Evolutionary conservation across 139 green algal genomes (phyloP).

Genomic region (Chlamydomonas schloesseri): DNA sequence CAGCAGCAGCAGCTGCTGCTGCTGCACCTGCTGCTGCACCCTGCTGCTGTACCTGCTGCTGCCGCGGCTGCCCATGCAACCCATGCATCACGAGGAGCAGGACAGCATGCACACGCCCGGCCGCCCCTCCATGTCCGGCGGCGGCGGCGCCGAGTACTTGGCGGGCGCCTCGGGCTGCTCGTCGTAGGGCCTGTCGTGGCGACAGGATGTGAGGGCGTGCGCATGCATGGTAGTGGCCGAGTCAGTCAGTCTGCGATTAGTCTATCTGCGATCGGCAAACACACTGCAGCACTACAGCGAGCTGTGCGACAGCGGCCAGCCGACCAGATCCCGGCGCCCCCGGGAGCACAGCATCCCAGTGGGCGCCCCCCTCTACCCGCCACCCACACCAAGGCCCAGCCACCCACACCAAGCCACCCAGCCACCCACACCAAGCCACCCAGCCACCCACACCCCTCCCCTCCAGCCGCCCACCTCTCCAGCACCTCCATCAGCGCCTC

Average conservation of each 20-base stretch:
- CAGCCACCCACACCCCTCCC: no score
- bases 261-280: neutral
- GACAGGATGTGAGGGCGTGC: neutral
- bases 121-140: constrained; percentile 62
- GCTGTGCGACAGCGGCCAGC: no score
- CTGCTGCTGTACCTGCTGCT: no score
- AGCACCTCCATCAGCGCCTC: constrained; percentile 60
- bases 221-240: neutral
- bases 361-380: no score
- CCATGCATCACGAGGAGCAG: constrained; percentile 82
- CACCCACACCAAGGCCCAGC: neutral
- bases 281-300: no score
- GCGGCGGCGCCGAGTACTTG: constrained; percentile 65
- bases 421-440: neutral
- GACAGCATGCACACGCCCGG: constrained; percentile 85
- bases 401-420: no score
- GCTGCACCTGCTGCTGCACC: no score
- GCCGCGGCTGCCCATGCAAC: no score
- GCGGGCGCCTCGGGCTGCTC: constrained; percentile 72
- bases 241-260: neutral
- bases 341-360: no score
- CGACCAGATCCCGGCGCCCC: no score
- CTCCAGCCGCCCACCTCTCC: neutral
- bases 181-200: constrained; percentile 72
- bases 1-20: no score